A percentile compares a stretch with the other conserved stretches of the same genome.
Conservation (phyloP, 495 filamentous ascomycete genomes). For the Umbilicaria muhlenbergii region DNA sequence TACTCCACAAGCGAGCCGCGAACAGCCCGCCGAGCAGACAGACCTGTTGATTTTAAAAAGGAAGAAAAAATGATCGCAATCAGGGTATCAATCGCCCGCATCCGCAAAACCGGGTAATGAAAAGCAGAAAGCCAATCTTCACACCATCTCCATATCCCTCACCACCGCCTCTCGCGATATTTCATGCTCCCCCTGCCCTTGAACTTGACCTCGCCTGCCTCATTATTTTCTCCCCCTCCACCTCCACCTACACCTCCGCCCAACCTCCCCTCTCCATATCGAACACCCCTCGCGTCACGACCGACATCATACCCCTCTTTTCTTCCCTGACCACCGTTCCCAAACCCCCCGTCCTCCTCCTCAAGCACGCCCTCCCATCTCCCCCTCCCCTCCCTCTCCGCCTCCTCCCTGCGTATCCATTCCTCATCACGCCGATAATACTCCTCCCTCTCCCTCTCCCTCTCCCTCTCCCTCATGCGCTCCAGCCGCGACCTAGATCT, state of each 20-base stretch:
- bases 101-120: too few relatives aligned
- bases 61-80: too few relatives aligned
- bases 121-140: too few relatives aligned
- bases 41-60: too few relatives aligned
- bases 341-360: neutral
- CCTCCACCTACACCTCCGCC: neutral
- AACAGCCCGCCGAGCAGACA: too few relatives aligned
- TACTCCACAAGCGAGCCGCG: too few relatives aligned
- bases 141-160: constrained; percentile 8
- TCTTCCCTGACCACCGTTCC: neutral
- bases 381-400: constrained; percentile 10
- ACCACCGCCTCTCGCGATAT: constrained; percentile 18
- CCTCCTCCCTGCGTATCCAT: too few relatives aligned
- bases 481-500: constrained; percentile 1
- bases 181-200: constrained; percentile 31
- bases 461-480: too few relatives aligned
- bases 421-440: too few relatives aligned
- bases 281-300: neutral
- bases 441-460: neutral
- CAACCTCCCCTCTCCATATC: neutral
- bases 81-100: too few relatives aligned
- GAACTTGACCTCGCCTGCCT: constrained; percentile 22
- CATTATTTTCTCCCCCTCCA: constrained; percentile 4
- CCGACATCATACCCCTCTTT: constrained; percentile 3
- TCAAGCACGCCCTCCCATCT: constrained; percentile 8